phyloP scores from a whole-genome alignment of 73 alveolate species.

The Tetrahymena malaccensis region DNA sequence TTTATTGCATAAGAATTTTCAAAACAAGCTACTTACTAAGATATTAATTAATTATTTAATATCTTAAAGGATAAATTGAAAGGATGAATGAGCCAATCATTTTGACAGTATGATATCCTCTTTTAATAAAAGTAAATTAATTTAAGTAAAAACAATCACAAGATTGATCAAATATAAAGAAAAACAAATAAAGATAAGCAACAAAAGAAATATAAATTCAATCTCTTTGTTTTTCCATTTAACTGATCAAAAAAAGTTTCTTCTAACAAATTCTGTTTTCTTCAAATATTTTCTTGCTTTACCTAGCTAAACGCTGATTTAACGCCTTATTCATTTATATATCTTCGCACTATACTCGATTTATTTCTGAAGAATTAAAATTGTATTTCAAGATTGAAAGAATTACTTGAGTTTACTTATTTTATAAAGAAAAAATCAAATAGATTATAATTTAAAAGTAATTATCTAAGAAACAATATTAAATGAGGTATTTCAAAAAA shows the following conservation, averaged over 20 bases:
- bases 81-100: neutral
- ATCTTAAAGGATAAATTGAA: neutral
- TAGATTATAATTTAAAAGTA: neutral
- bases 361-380: neutral
- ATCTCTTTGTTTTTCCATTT: neutral
- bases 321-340: neutral
- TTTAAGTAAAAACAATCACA: neutral
- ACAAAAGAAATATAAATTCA: neutral
- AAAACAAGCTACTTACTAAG: neutral
- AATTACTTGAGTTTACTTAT: neutral
- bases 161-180: neutral
- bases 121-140: neutral
- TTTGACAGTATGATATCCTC: neutral
- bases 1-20: neutral
- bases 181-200: neutral
- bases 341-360: neutral
- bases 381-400: neutral
- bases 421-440: neutral
- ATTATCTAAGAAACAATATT: neutral
- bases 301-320: neutral
- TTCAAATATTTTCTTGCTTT: no score
- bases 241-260: neutral
- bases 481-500: neutral
- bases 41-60: no score
- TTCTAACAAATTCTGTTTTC: neutral